Evolutionary conservation across 83 land plant genomes (phyloP), one percentile per base, ranked within the genome.

Genomic region (Picea abies): DNA sequence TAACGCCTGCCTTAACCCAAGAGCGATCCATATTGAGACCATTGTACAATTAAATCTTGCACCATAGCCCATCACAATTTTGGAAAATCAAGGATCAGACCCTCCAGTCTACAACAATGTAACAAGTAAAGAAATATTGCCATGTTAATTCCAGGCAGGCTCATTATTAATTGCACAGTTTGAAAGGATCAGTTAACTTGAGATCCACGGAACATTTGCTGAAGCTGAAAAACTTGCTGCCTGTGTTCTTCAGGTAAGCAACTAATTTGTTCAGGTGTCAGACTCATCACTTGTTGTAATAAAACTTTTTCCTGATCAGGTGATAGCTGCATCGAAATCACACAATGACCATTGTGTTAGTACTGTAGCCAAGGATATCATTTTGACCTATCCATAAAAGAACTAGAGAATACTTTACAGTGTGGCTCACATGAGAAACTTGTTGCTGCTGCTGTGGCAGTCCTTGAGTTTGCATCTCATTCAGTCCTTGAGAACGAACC

Each of bases 281-380:
- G 94, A 84, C 92, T 94, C 93, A 96, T 88, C 60, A 96, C 97
- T 82, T 96, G 97, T 84, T 96, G 94, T 62, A 94, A 88, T 56
- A 96, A 77, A 7, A 87, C 85, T 91, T 95, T 90, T 87, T 96
- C 99, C 90, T 92, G 86, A 81, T 92, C 97, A 75, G 90, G 85
- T 15, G 91, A 79, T 82, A 93, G 66, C 97, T 96, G 83, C 82
- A 87, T 76, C 56, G 22, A 20, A 44, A 44, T 73, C 22, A 73
- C 44, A 22, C 47, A 44, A 73, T 73, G 29, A 73, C 77, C 58
- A 73, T 56, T 56, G 15, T 73, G 77, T 73, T 73, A 73, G 58
- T 12, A 56, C 60, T 56, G 60, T n/a, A 73, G 29, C 58, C 0
- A 23, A 73, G 47, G 47, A 73, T 17, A 44, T n/a, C 20, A 15